These are phyloP conservation scores for Chlorella vulgaris DNA, from an alignment of 139 green algal genomes.

Conservation along the genomic window DNA sequence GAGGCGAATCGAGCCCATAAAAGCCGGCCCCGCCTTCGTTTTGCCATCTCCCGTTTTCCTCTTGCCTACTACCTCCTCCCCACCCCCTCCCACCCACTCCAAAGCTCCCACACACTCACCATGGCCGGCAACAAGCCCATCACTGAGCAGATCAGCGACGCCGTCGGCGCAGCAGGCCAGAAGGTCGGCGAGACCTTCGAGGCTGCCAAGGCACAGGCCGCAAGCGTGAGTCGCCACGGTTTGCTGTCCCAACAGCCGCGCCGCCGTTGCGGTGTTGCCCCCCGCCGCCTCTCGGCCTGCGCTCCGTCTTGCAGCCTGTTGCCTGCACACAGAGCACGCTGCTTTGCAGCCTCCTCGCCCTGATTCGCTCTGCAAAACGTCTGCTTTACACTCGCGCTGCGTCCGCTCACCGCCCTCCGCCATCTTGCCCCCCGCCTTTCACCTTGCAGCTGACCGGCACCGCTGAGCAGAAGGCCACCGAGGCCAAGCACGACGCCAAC, in stretches of 20 bases:
- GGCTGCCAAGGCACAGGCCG: not conserved
- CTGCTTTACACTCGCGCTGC: no score
- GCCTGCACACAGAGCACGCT: no score
- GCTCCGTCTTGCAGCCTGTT: no score
- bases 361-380: no score
- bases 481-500: not conserved
- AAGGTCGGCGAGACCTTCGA: constrained; percentile 6
- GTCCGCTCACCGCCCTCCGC: no score
- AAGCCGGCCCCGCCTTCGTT: not conserved
- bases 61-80: not conserved
- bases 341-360: no score
- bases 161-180: not conserved
- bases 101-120: not conserved
- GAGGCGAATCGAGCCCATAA: not conserved
- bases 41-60: not conserved
- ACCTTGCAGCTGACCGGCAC: constrained; percentile 14
- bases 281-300: no score
- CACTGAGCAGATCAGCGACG: not conserved
- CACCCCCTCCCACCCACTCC: not conserved
- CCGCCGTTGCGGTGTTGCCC: not conserved
- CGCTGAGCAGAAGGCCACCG: not conserved
- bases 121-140: constrained; percentile 26
- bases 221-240: not conserved
- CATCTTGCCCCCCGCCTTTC: no score
- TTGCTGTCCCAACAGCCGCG: not conserved